Conservation (phyloP, 129 eudicot species). For the Helianthus tuberosus region DNA sequence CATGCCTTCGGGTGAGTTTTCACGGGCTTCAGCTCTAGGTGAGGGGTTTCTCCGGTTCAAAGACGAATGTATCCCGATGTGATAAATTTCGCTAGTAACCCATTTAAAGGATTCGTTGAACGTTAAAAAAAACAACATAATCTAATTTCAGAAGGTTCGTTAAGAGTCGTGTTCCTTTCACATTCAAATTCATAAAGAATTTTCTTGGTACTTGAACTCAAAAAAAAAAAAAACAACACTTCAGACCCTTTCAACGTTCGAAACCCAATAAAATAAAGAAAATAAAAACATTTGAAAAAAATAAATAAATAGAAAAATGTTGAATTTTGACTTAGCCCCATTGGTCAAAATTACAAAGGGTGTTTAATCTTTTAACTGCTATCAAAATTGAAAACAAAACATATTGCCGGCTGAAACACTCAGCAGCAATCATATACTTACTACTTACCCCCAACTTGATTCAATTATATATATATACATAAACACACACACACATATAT, state of each 20-base stretch:
- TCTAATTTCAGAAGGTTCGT: constrained; percentile 6
- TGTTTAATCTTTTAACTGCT: neutral
- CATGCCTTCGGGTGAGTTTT: too few relatives aligned
- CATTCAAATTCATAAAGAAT: neutral
- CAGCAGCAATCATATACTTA: constrained; percentile 22
- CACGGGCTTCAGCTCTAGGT: too few relatives aligned
- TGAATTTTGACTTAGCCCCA: constrained; percentile 15
- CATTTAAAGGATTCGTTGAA: too few relatives aligned
- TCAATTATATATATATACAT: constrained; percentile 19
- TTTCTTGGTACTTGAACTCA: constrained; percentile 16
- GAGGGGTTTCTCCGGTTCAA: too few relatives aligned
- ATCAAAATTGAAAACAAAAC: constrained; percentile 3
- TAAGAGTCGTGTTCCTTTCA: neutral
- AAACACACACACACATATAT: constrained; percentile 7
- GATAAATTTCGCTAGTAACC: too few relatives aligned
- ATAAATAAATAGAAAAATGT: neutral
- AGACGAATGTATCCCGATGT: too few relatives aligned
- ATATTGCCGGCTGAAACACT: constrained; percentile 41
- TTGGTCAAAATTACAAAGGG: constrained; percentile 23
- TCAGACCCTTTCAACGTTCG: constrained; percentile 5
- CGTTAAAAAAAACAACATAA: too few relatives aligned
- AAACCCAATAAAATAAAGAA: too few relatives aligned
- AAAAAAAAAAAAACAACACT: neutral
- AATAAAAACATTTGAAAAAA: neutral
- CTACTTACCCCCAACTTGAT: constrained; percentile 27